phyloP scores from a whole-genome alignment of 1,284 basidiomycete species.

The Vanrija sp. region DNA sequence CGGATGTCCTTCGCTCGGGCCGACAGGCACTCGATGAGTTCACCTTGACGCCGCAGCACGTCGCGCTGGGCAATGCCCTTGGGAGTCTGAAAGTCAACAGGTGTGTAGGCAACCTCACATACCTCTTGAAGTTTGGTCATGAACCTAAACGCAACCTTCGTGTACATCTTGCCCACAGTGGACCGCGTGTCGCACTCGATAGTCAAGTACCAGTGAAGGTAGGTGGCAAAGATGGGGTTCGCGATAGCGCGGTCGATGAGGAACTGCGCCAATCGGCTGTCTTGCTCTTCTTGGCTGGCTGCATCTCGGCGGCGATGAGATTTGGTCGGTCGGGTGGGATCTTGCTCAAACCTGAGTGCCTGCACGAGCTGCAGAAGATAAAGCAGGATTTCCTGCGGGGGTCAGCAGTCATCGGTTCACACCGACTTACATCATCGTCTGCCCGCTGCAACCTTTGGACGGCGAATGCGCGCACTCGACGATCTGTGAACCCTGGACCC shows the following conservation, averaged over 20 bases:
- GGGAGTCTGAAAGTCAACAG: constrained; percentile 54
- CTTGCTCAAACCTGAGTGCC: constrained; percentile 83
- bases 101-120: background rate
- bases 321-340: constrained; percentile 32
- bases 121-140: constrained; percentile 82
- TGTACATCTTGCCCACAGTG: constrained; percentile 84
- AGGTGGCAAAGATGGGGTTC: constrained; percentile 81
- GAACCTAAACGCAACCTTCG: constrained; percentile 80
- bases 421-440: constrained; percentile 76
- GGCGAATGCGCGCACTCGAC: constrained; percentile 86
- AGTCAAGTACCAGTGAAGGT: constrained; percentile 95
- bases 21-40: constrained; percentile 77
- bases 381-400: constrained; percentile 55
- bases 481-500: constrained; percentile 85
- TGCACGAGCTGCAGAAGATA: constrained; percentile 97
- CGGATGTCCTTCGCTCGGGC: constrained; percentile 81
- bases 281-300: background rate
- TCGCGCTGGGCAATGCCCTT: constrained; percentile 73
- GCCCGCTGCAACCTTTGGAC: constrained; percentile 85
- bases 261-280: constrained; percentile 67
- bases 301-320: constrained; percentile 54
- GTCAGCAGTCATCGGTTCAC: background rate
- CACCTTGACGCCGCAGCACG: constrained; percentile 75
- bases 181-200: constrained; percentile 76
- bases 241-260: constrained; percentile 78